Percentiles rank a stretch among this genome's conserved stretches.
phyloP scores from a whole-genome alignment of 768 basidiomycete species.

The Strobilomyces confusus region DNA sequence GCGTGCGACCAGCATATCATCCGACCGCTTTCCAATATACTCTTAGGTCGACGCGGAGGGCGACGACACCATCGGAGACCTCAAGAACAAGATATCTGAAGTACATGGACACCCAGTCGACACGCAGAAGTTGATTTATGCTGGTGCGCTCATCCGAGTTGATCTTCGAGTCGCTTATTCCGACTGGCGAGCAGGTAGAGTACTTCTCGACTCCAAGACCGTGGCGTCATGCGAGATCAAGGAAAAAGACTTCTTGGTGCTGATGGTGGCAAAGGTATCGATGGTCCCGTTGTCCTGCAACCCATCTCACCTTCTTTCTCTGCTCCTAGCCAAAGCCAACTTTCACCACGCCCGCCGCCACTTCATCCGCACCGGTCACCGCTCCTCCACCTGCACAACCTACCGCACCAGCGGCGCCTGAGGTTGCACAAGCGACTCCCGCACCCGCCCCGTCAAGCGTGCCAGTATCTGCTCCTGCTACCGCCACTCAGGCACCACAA shows the following conservation, averaged over 20 bases:
- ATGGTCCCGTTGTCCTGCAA: slow-evolving; percentile 8
- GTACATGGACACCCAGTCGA: slow-evolving; percentile 70
- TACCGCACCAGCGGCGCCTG: slow-evolving; percentile 29
- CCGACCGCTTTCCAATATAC: background rate
- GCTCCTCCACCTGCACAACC: slow-evolving; percentile 16
- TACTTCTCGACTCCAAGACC: slow-evolving; percentile 83
- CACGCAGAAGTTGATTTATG: slow-evolving; percentile 90
- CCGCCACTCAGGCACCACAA: slow-evolving; percentile 27
- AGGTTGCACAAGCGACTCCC: slow-evolving; percentile 30
- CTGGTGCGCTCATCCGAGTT: slow-evolving; percentile 50
- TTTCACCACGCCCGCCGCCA: slow-evolving; percentile 24
- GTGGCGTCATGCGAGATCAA: slow-evolving; percentile 88
- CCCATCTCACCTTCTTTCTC: slow-evolving; percentile 2
- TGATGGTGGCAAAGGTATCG: slow-evolving; percentile 93
- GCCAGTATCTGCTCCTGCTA: slow-evolving; percentile 30
- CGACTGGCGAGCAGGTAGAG: slow-evolving; percentile 62
- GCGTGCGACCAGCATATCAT: slow-evolving; percentile 5
- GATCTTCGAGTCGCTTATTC: slow-evolving; percentile 5
- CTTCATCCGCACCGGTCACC: slow-evolving; percentile 22
- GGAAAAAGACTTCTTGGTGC: slow-evolving; percentile 98
- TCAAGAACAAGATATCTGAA: slow-evolving; percentile 83
- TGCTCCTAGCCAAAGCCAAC: slow-evolving; percentile 51
- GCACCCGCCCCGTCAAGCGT: slow-evolving; percentile 31
- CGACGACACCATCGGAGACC: slow-evolving; percentile 64
- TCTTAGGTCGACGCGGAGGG: slow-evolving; percentile 72